phyloP scores from a whole-genome alignment of 1,284 basidiomycete species.

The Serendipita sp. region DNA sequence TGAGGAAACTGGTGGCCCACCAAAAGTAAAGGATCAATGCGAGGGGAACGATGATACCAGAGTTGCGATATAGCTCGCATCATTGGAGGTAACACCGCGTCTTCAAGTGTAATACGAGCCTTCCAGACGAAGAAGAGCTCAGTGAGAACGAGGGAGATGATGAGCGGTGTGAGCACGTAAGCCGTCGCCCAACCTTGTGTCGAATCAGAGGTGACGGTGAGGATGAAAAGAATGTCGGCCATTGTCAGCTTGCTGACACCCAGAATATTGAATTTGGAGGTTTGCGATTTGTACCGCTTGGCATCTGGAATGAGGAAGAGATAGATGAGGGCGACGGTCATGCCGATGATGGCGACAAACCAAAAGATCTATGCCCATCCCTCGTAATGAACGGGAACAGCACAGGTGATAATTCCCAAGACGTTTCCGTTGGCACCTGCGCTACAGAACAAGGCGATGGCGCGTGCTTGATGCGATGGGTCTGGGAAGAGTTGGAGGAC shows the following conservation, averaged over 20 bases:
- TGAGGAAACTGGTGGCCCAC: slow-evolving; percentile 14
- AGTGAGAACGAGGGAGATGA: slow-evolving; percentile 13
- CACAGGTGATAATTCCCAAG: slow-evolving; percentile 30
- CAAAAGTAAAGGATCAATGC: slow-evolving; percentile 14
- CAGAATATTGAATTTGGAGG: slow-evolving; percentile 24
- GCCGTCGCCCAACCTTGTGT: slow-evolving; percentile 13
- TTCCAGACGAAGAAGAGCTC: slow-evolving; percentile 14
- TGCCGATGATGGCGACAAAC: slow-evolving; percentile 24
- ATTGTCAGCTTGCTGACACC: slow-evolving; percentile 24
- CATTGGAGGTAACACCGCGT: slow-evolving; percentile 15
- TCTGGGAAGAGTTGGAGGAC: slow-evolving; percentile 27
- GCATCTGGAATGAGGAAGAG: slow-evolving; percentile 21
- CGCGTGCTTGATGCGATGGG: slow-evolving; percentile 23
- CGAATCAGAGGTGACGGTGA: slow-evolving; percentile 15
- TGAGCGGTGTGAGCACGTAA: slow-evolving; percentile 14
- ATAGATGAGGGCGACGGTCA: slow-evolving; percentile 18
- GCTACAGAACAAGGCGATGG: slow-evolving; percentile 25
- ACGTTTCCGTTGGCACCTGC: slow-evolving; percentile 26
- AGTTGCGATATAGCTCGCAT: slow-evolving; percentile 15
- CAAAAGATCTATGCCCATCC: slow-evolving; percentile 26
- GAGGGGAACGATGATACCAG: slow-evolving; percentile 14
- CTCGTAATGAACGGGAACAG: slow-evolving; percentile 25
- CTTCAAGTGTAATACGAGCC: slow-evolving; percentile 11
- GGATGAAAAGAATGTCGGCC: slow-evolving; percentile 15
- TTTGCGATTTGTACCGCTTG: slow-evolving; percentile 11